These are phyloP conservation scores for Trametes meyenii DNA, from an alignment of 768 basidiomycete genomes.

Conservation along the genomic window DNA sequence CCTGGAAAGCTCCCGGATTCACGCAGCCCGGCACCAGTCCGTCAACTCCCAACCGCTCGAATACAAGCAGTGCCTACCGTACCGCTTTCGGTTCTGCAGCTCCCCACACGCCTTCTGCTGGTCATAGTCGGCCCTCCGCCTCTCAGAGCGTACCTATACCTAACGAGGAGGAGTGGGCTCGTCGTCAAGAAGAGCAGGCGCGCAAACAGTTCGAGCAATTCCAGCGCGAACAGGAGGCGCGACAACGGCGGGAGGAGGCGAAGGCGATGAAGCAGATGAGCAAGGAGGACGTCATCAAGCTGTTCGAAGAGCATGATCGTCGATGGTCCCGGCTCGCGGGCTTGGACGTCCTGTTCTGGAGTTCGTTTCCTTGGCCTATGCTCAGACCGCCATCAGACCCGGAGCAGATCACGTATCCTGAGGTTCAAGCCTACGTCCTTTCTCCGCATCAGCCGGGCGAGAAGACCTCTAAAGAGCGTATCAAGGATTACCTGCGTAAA, in stretches of 20 bases:
- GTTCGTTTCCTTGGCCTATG: slow-evolving; percentile 76
- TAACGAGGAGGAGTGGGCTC: slow-evolving; percentile 58
- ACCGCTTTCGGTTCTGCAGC: slow-evolving; percentile 1
- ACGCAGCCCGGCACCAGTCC: slow-evolving; percentile 8
- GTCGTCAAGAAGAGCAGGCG: slow-evolving; percentile 64
- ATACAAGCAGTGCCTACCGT: slow-evolving; percentile 4
- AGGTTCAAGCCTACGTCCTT: slow-evolving; percentile 63
- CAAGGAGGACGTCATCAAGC: slow-evolving; percentile 56
- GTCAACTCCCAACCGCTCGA: slow-evolving; percentile 8
- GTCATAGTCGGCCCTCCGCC: slow-evolving; percentile 1
- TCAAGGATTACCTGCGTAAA: slow-evolving; percentile 71
- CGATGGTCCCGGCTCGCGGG: slow-evolving; percentile 54
- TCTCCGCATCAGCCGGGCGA: slow-evolving; percentile 59
- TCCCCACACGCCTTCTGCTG: slow-evolving; percentile 6
- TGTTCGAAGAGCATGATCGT: slow-evolving; percentile 64
- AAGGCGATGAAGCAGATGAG: slow-evolving; percentile 46
- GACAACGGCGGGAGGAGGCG: slow-evolving; percentile 48
- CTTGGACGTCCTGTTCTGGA: slow-evolving; percentile 55
- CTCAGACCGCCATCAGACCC: slow-evolving; percentile 55
- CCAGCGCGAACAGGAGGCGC: slow-evolving; percentile 64
- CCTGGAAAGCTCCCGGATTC: slow-evolving; percentile 19
- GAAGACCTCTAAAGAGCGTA: slow-evolving; percentile 62
- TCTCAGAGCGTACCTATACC: slow-evolving; percentile 24
- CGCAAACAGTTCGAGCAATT: slow-evolving; percentile 71
- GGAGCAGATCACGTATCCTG: slow-evolving; percentile 61